These are phyloP conservation scores for Lathyrus sativus DNA, from an alignment of 306 rosid species.

Conservation along the genomic window DNA sequence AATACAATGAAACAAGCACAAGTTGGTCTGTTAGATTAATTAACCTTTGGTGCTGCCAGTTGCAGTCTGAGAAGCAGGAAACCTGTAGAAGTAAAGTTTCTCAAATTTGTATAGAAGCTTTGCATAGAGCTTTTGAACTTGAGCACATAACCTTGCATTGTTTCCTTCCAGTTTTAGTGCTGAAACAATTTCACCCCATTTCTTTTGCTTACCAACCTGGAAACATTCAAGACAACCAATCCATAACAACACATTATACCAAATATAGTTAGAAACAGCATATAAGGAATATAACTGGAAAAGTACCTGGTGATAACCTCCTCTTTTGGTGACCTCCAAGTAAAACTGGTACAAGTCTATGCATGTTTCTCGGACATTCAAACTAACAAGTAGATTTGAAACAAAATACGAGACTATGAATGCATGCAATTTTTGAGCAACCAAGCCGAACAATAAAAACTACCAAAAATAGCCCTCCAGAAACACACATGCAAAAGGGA, in stretches of 20 bases:
- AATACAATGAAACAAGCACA: background rate
- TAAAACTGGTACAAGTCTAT: conserved; percentile 51
- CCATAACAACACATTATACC: background rate
- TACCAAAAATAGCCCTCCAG: too few relatives aligned
- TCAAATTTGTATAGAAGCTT: conserved; percentile 44
- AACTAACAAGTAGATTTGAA: conserved; percentile 27
- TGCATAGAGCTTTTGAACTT: conserved; percentile 45
- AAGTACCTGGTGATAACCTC: conserved; percentile 53
- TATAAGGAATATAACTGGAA: too few relatives aligned
- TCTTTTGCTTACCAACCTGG: conserved; percentile 44
- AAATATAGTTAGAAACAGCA: background rate
- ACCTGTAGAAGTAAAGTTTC: conserved; percentile 44
- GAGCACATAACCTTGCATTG: conserved; percentile 35
- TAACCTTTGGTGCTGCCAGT: conserved; percentile 33
- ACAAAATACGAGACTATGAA: too few relatives aligned
- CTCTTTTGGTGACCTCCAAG: conserved; percentile 53
- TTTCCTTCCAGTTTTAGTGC: conserved; percentile 47
- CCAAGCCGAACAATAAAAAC: too few relatives aligned
- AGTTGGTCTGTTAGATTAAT: conserved; percentile 1
- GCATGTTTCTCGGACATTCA: conserved; percentile 41
- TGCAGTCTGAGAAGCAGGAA: conserved; percentile 28
- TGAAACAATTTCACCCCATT: conserved; percentile 50
- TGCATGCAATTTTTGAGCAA: too few relatives aligned
- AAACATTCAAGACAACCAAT: background rate
- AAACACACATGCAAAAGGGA: background rate